phyloP scores from a whole-genome alignment of 108 stramenopile genomes.

The Nitzschia inconspicua region DNA sequence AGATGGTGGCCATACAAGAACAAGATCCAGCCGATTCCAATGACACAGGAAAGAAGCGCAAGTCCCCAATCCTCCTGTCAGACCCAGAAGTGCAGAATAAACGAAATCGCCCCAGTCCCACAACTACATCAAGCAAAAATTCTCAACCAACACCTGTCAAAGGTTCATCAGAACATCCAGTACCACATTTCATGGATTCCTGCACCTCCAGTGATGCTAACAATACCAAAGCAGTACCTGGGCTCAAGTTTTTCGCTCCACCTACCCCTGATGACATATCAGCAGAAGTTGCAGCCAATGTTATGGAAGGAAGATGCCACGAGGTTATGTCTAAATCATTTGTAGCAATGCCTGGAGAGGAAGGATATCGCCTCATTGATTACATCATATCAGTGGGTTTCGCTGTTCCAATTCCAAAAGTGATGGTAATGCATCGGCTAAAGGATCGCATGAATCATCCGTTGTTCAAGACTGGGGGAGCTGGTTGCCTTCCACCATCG shows the following conservation, averaged over 20 bases:
- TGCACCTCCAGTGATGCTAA: too few relatives aligned
- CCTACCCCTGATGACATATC: conserved; percentile 18
- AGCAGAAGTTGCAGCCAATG: conserved; percentile 12
- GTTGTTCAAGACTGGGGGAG: conserved; percentile 18
- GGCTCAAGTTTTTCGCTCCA: conserved; percentile 31
- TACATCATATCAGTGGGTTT: conserved; percentile 49
- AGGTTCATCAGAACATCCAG: too few relatives aligned
- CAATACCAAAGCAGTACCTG: neutral
- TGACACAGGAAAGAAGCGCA: too few relatives aligned
- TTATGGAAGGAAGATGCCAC: conserved; percentile 23
- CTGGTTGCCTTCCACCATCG: conserved; percentile 18
- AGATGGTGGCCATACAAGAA: too few relatives aligned
- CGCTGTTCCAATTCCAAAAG: conserved; percentile 71
- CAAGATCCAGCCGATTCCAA: too few relatives aligned
- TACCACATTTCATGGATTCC: too few relatives aligned
- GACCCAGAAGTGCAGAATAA: too few relatives aligned
- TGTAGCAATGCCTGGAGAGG: neutral
- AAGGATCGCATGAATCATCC: conserved; percentile 42
- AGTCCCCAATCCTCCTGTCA: too few relatives aligned
- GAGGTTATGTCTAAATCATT: conserved; percentile 19
- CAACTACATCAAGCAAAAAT: too few relatives aligned
- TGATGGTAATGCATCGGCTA: conserved; percentile 40
- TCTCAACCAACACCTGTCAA: too few relatives aligned
- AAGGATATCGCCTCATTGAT: conserved; percentile 14
- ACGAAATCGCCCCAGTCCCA: too few relatives aligned